A percentile compares a stretch with the other conserved stretches of the same genome.
These are phyloP conservation scores for Turritis glabra DNA, from an alignment of 345 rosid species.

Conservation along the genomic window DNA sequence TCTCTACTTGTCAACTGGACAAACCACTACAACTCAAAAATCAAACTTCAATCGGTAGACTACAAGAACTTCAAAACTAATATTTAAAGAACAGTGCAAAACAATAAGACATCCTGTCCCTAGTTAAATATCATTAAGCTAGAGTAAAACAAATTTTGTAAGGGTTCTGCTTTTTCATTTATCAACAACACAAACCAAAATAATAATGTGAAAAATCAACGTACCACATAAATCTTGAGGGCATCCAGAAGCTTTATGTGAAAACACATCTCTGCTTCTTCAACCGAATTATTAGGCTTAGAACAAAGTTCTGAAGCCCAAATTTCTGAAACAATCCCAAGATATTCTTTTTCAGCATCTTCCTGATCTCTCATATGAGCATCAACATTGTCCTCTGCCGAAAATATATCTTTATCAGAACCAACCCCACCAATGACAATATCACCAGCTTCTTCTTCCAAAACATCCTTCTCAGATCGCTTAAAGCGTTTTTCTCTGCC, in stretches of 20 bases:
- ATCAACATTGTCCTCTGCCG: conserved; percentile 43
- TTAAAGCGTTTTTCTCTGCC: conserved; percentile 39
- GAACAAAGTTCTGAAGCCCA: conserved; percentile 60
- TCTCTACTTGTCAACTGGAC: conserved; percentile 17
- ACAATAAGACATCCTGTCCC: conserved; percentile 10
- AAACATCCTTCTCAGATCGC: conserved; percentile 45
- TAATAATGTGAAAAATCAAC: conserved; percentile 27
- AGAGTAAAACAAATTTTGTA: not conserved
- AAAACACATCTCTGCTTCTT: conserved; percentile 65
- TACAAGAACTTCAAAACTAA: conserved; percentile 21
- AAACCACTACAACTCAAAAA: conserved; percentile 17
- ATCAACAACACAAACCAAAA: not conserved
- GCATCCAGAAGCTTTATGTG: conserved; percentile 75
- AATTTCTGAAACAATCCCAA: conserved; percentile 54
- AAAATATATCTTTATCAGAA: conserved; percentile 40
- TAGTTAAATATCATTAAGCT: not conserved
- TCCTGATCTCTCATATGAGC: conserved; percentile 38
- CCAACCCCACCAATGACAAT: conserved; percentile 62
- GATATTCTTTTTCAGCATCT: conserved; percentile 50
- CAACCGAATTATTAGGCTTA: conserved; percentile 36
- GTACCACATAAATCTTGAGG: conserved; percentile 70
- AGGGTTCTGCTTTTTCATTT: conserved; percentile 6
- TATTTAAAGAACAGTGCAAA: not conserved
- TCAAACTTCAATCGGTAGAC: not conserved
- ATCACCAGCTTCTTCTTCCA: conserved; percentile 51